Percentiles rank a stretch among this genome's conserved stretches.
phyloP scores from a whole-genome alignment of 257 asterid genomes.

The Avicennia marina region DNA sequence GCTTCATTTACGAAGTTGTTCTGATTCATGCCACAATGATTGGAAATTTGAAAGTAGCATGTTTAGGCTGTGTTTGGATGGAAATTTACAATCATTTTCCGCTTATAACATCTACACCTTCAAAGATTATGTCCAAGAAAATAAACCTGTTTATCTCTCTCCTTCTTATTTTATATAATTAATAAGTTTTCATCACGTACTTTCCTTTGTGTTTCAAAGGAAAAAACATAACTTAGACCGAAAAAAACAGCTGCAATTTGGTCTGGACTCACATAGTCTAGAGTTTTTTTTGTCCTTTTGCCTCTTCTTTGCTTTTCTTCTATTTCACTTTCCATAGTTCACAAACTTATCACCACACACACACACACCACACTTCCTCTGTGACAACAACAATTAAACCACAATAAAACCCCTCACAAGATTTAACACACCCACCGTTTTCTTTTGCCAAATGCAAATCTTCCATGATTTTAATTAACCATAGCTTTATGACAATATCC shows the following conservation, averaged over 20 bases:
- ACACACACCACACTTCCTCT: neutral
- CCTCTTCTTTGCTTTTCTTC: neutral
- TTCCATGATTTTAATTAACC: slow-evolving; percentile 30
- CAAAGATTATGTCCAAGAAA: too few relatives aligned
- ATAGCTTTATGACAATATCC: slow-evolving; percentile 6
- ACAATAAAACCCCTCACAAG: slow-evolving; percentile 51
- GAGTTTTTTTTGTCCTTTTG: slow-evolving; percentile 10
- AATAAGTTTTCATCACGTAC: too few relatives aligned
- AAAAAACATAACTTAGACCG: slow-evolving; percentile 3
- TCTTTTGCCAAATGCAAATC: slow-evolving; percentile 9
- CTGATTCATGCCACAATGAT: slow-evolving; percentile 4
- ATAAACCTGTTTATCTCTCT: too few relatives aligned
- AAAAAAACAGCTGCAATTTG: slow-evolving; percentile 15
- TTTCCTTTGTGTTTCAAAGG: too few relatives aligned
- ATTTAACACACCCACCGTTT: slow-evolving; percentile 38
- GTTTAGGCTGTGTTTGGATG: too few relatives aligned
- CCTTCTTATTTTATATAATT: too few relatives aligned
- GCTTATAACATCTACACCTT: too few relatives aligned
- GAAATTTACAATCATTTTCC: too few relatives aligned
- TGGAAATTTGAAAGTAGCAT: neutral
- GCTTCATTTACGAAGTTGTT: slow-evolving; percentile 1
- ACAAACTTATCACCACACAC: slow-evolving; percentile 21
- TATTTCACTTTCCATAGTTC: slow-evolving; percentile 22
- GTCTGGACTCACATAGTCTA: too few relatives aligned
- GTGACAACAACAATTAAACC: slow-evolving; percentile 37